Conservation (phyloP, 2,329 filamentous ascomycete species). For the Aspergillus quadricinctus region DNA sequence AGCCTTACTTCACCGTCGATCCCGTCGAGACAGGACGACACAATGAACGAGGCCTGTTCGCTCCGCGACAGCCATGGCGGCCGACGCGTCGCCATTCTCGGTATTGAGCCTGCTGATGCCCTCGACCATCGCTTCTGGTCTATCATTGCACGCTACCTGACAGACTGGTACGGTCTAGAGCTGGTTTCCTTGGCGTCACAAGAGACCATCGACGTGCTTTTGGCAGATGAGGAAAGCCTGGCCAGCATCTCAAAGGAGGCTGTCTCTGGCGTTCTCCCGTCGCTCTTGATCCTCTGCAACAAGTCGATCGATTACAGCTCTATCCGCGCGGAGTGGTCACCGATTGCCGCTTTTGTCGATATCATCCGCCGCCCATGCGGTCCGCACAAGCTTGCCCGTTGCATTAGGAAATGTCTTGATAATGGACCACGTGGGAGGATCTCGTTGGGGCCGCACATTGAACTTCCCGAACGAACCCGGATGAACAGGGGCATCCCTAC, state of each 20-base stretch:
- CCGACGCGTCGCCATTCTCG: slow-evolving; percentile 27
- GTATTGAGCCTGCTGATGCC: slow-evolving; percentile 17
- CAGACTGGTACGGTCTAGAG: slow-evolving; percentile 35
- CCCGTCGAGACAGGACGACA: slow-evolving; percentile 14
- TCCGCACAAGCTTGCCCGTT: slow-evolving; percentile 39
- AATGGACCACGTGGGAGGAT: slow-evolving; percentile 9
- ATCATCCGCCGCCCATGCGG: slow-evolving; percentile 39
- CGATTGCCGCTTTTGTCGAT: slow-evolving; percentile 31
- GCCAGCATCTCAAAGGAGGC: slow-evolving; percentile 15
- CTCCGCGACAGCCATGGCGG: slow-evolving; percentile 24
- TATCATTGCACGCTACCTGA: slow-evolving; percentile 28
- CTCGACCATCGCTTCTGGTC: slow-evolving; percentile 21
- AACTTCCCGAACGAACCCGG: slow-evolving; percentile 8
- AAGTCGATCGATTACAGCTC: slow-evolving; percentile 32
- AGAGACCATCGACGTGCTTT: slow-evolving; percentile 29
- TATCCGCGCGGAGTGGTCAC: slow-evolving; percentile 23
- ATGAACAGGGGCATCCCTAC: background rate
- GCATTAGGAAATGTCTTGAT: slow-evolving; percentile 28
- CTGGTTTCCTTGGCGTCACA: slow-evolving; percentile 27
- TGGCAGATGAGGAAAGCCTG: slow-evolving; percentile 31
- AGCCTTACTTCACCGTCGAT: slow-evolving; percentile 10
- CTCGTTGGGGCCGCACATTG: slow-evolving; percentile 10
- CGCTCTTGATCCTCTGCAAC: slow-evolving; percentile 36
- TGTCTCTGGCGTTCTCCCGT: slow-evolving; percentile 19
- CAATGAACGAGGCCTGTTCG: slow-evolving; percentile 17